Percentiles rank a stretch among this genome's conserved stretches.
Conservation (phyloP, 495 filamentous ascomycete species). For the Neurospora sublineolata region DNA sequence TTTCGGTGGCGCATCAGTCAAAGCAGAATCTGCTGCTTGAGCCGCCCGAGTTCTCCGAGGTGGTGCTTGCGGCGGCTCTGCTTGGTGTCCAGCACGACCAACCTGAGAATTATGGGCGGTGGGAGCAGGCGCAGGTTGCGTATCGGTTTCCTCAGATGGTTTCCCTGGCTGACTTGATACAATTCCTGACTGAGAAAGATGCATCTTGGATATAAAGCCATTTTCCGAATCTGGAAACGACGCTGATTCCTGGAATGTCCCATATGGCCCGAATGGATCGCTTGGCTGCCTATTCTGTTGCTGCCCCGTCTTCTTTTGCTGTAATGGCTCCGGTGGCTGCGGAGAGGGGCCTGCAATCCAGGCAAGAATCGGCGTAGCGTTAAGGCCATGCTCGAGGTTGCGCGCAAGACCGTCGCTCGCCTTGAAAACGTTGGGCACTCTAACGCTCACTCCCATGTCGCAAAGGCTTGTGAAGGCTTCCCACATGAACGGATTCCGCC, state of each 20-base stretch:
- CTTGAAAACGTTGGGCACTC: conserved; percentile 76
- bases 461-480: conserved; percentile 79
- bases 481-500: conserved; percentile 94
- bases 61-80: conserved; percentile 60
- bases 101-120: conserved; percentile 22
- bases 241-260: not conserved
- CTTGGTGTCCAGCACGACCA: conserved; percentile 16
- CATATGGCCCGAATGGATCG: conserved; percentile 35
- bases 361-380: conserved; percentile 12
- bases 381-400: conserved; percentile 23
- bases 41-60: conserved; percentile 47
- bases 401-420: conserved; percentile 41
- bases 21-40: conserved; percentile 39
- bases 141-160: conserved; percentile 26
- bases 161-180: conserved; percentile 8
- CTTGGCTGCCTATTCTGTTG: conserved; percentile 16
- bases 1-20: conserved; percentile 53
- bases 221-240: conserved; percentile 17
- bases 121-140: conserved; percentile 21
- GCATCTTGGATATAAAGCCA: conserved; percentile 32
- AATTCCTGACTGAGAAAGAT: conserved; percentile 25
- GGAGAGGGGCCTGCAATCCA: conserved; percentile 17
- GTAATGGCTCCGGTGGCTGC: conserved; percentile 19
- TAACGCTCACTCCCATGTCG: conserved; percentile 58
- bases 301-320: conserved; percentile 17